Percentiles rank a stretch among this genome's conserved stretches.
phyloP scores from a whole-genome alignment of 2,329 filamentous ascomycete species.

The Graphium sp. region DNA sequence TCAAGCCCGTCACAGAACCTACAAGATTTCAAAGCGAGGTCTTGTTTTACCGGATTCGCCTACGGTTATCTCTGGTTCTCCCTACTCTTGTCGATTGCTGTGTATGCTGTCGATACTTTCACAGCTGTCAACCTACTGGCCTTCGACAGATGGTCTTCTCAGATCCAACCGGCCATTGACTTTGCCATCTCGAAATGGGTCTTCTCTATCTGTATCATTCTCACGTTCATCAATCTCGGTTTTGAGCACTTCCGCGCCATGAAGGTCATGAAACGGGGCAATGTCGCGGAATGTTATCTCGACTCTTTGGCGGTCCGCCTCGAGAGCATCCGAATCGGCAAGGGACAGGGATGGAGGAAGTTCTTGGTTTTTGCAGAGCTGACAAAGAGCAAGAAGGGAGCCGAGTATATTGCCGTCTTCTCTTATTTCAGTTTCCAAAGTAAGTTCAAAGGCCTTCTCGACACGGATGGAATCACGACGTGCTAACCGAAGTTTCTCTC shows the following conservation, averaged over 20 bases:
- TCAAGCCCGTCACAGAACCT: constrained; percentile 18
- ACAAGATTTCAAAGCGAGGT: constrained; percentile 68
- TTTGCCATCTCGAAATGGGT: constrained; percentile 83
- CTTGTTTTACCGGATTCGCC: constrained; percentile 60
- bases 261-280: constrained; percentile 67
- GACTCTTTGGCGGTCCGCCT: constrained; percentile 73
- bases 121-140: constrained; percentile 81
- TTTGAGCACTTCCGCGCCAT: constrained; percentile 70
- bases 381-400: constrained; percentile 81
- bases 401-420: constrained; percentile 80
- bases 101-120: constrained; percentile 83
- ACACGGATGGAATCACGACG: not conserved
- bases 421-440: constrained; percentile 66
- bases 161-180: constrained; percentile 62
- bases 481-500: constrained; percentile 6
- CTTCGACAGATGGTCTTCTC: constrained; percentile 77
- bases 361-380: constrained; percentile 87
- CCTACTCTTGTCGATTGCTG: constrained; percentile 60
- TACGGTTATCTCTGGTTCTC: constrained; percentile 78
- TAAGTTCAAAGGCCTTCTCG: constrained; percentile 16
- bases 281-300: constrained; percentile 81
- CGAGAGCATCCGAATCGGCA: constrained; percentile 63
- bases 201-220: constrained; percentile 80
- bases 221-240: constrained; percentile 67
- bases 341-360: constrained; percentile 65